phyloP scores from a whole-genome alignment of 768 basidiomycete genomes.

The Lactarius deliciosus region DNA sequence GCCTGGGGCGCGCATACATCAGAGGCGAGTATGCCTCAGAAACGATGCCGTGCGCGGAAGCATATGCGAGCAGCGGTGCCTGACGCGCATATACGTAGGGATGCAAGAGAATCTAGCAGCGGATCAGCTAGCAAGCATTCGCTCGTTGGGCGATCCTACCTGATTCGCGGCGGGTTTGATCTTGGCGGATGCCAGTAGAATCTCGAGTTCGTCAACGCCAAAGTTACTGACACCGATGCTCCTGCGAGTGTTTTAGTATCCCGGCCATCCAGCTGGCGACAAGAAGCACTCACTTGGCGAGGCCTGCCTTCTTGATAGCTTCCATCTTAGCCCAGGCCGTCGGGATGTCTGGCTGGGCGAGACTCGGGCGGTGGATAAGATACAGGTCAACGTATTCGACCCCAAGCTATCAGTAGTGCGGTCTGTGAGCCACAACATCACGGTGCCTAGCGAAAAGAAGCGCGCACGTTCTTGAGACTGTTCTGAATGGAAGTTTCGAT shows the following conservation, averaged over 20 bases:
- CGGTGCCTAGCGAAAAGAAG: background rate
- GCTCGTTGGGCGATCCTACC: slow-evolving; percentile 47
- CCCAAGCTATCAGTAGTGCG: slow-evolving; percentile 48
- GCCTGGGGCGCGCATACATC: slow-evolving; percentile 41
- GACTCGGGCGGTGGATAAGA: slow-evolving; percentile 59
- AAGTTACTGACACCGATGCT: slow-evolving; percentile 78
- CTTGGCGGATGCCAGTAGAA: slow-evolving; percentile 57
- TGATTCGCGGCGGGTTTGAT: slow-evolving; percentile 69
- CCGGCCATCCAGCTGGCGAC: background rate
- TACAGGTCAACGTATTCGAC: slow-evolving; percentile 69
- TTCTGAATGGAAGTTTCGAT: slow-evolving; percentile 56
- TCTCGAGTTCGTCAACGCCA: slow-evolving; percentile 50
- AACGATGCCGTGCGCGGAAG: slow-evolving; percentile 56
- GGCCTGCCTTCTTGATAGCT: slow-evolving; percentile 51
- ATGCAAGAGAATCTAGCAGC: slow-evolving; percentile 58
- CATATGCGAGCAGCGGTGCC: slow-evolving; percentile 56
- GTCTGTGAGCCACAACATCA: background rate
- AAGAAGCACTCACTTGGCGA: slow-evolving; percentile 46
- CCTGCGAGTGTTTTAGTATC: slow-evolving; percentile 39
- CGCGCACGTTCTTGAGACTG: slow-evolving; percentile 54
- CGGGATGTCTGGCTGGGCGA: slow-evolving; percentile 57
- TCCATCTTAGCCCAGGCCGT: slow-evolving; percentile 67
- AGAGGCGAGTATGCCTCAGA: slow-evolving; percentile 74
- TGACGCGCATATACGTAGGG: slow-evolving; percentile 64
- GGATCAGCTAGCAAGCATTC: slow-evolving; percentile 8